phyloP scores from a whole-genome alignment of 2,329 filamentous ascomycete genomes.

The Alternaria burnsii region DNA sequence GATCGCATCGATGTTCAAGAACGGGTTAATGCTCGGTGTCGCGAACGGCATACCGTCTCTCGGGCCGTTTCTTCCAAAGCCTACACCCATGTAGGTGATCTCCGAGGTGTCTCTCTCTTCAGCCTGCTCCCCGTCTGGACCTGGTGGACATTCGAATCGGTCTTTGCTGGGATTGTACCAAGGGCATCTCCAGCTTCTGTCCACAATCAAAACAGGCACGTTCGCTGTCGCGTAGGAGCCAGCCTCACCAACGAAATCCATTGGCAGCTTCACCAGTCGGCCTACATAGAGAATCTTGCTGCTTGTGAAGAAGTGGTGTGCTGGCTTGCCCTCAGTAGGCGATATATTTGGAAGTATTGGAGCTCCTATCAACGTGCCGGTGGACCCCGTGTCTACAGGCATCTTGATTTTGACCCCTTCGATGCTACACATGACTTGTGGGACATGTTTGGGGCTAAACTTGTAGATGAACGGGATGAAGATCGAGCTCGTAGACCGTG shows the following conservation, averaged over 20 bases:
- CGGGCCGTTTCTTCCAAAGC: slow-evolving; percentile 44
- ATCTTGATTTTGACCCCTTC: slow-evolving; percentile 39
- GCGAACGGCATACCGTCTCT: slow-evolving; percentile 42
- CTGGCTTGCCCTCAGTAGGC: slow-evolving; percentile 33
- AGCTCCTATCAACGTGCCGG: slow-evolving; percentile 46
- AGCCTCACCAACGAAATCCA: slow-evolving; percentile 37
- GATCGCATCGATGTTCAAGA: slow-evolving; percentile 45
- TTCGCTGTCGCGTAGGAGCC: slow-evolving; percentile 33
- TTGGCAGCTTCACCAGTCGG: slow-evolving; percentile 37
- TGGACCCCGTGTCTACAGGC: slow-evolving; percentile 49
- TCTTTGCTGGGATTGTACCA: slow-evolving; percentile 46
- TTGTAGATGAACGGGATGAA: slow-evolving; percentile 45
- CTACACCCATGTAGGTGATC: slow-evolving; percentile 51
- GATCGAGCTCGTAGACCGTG: slow-evolving; percentile 34
- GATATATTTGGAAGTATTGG: slow-evolving; percentile 41
- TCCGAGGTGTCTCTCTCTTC: slow-evolving; percentile 33
- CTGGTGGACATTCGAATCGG: slow-evolving; percentile 38
- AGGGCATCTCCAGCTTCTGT: slow-evolving; percentile 45
- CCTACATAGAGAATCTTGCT: slow-evolving; percentile 47
- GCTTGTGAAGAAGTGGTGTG: slow-evolving; percentile 46
- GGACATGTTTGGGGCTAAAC: slow-evolving; percentile 36
- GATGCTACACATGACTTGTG: slow-evolving; percentile 41
- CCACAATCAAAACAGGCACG: slow-evolving; percentile 44
- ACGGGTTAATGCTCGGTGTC: slow-evolving; percentile 44
- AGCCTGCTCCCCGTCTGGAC: slow-evolving; percentile 38